Evolutionary conservation across 176 grass and related monocot genomes (phyloP).

Genomic region (Alloteropsis semialata): DNA sequence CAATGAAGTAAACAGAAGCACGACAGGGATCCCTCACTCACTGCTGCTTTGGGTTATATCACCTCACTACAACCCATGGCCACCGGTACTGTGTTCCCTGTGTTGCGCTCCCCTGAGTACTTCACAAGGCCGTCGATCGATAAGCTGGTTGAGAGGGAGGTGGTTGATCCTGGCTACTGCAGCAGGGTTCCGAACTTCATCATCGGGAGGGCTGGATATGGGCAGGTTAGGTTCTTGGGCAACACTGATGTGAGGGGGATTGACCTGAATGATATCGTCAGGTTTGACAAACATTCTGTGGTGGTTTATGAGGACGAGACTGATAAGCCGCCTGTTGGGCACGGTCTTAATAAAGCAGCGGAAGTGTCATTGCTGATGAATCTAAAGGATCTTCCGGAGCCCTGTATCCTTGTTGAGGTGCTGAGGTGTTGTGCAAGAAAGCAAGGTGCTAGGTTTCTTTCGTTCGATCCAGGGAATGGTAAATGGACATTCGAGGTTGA

Average conservation of each 20-base stretch:
- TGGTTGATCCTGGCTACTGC: slow-evolving; percentile 63
- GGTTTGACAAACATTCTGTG: slow-evolving; percentile 58
- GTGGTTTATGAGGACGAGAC: slow-evolving; percentile 66
- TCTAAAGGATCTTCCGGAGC: slow-evolving; percentile 23
- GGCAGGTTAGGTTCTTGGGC: slow-evolving; percentile 48
- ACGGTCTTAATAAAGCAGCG: slow-evolving; percentile 89
- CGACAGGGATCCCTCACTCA: not conserved
- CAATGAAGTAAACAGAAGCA: not conserved
- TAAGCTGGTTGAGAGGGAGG: slow-evolving; percentile 62
- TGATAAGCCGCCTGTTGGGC: slow-evolving; percentile 61
- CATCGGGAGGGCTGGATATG: slow-evolving; percentile 65
- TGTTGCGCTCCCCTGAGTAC: slow-evolving; percentile 60
- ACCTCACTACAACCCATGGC: not conserved
- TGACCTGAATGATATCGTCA: slow-evolving; percentile 67
- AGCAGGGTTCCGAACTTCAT: slow-evolving; percentile 64
- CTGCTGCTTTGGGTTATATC: not conserved
- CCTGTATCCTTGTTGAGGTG: slow-evolving; percentile 24
- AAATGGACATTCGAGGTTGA: slow-evolving; percentile 84
- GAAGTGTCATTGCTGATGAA: slow-evolving; percentile 66
- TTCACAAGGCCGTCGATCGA: slow-evolving; percentile 69
- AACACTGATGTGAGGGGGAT: slow-evolving; percentile 73
- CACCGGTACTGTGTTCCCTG: slow-evolving; percentile 30
- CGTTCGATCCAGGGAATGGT: slow-evolving; percentile 56
- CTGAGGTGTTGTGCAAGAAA: slow-evolving; percentile 34
- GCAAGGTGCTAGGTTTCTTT: slow-evolving; percentile 87